These are phyloP conservation scores for Tulasnella sp. DNA, from an alignment of 768 basidiomycete species.

Conservation along the genomic window DNA sequence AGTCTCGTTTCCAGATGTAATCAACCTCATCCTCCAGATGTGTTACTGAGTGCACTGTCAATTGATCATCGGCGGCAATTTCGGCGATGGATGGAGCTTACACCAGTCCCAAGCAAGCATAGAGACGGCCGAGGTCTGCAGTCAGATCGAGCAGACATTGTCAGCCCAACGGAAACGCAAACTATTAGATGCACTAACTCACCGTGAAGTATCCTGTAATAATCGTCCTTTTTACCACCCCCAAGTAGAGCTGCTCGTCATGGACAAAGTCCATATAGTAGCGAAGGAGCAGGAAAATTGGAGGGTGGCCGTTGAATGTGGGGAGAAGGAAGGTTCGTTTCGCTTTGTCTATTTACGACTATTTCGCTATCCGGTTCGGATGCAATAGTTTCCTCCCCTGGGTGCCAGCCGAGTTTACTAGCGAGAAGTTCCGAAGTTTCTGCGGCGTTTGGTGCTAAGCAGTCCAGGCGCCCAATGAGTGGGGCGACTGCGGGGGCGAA, in stretches of 20 bases:
- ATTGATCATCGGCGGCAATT: not conserved
- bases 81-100: not conserved
- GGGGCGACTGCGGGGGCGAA: no score
- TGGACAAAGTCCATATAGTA: not conserved
- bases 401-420: no score
- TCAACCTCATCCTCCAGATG: not conserved
- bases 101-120: conserved; percentile 17
- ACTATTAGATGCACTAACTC: not conserved
- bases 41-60: not conserved
- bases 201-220: not conserved
- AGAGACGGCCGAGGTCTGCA: not conserved
- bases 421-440: no score
- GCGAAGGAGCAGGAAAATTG: no score
- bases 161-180: not conserved
- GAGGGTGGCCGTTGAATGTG: no score
- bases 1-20: not conserved
- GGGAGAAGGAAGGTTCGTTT: no score
- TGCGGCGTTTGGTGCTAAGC: no score
- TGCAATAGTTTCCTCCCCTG: no score
- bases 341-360: no score
- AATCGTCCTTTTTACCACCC: not conserved
- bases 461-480: no score
- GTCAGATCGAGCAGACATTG: not conserved
- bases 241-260: not conserved
- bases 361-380: no score